A percentile compares a stretch with the other conserved stretches of the same genome.
These are phyloP conservation scores for Colletotrichum falcatum DNA, from an alignment of 2,329 filamentous ascomycete genomes.

Conservation along the genomic window DNA sequence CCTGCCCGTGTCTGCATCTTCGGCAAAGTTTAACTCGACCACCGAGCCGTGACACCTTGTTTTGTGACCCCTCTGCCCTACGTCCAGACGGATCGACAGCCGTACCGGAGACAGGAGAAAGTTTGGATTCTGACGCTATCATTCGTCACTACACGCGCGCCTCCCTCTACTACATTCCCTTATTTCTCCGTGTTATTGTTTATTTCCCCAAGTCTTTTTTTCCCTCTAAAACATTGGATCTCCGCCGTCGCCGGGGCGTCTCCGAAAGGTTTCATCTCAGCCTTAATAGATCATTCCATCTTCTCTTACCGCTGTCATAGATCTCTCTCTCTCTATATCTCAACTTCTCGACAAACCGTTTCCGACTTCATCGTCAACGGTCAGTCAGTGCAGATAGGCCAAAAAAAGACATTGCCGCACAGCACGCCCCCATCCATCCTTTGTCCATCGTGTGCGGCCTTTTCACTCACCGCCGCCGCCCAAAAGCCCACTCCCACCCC, in stretches of 20 bases:
- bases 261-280: conserved; percentile 10
- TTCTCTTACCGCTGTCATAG: not conserved
- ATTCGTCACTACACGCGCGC: not conserved
- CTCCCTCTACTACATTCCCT: not conserved
- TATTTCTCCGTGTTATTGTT: no score
- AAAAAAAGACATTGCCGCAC: not conserved
- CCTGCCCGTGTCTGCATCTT: conserved; percentile 3
- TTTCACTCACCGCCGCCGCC: conserved; percentile 30
- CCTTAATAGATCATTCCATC: not conserved
- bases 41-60: conserved; percentile 27
- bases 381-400: not conserved
- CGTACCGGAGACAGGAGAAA: not conserved
- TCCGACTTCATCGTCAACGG: not conserved
- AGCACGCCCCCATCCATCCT: not conserved
- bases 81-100: not conserved
- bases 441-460: conserved; percentile 17
- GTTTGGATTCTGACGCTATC: not conserved
- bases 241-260: not conserved
- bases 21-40: conserved; percentile 33
- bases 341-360: not conserved
- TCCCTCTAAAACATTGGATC: not conserved
- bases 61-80: not conserved
- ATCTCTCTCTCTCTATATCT: not conserved
- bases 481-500: conserved; percentile 20
- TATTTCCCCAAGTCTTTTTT: not conserved